Evolutionary conservation across 345 rosid genomes (phyloP).

Genomic region (Mercurialis annua): DNA sequence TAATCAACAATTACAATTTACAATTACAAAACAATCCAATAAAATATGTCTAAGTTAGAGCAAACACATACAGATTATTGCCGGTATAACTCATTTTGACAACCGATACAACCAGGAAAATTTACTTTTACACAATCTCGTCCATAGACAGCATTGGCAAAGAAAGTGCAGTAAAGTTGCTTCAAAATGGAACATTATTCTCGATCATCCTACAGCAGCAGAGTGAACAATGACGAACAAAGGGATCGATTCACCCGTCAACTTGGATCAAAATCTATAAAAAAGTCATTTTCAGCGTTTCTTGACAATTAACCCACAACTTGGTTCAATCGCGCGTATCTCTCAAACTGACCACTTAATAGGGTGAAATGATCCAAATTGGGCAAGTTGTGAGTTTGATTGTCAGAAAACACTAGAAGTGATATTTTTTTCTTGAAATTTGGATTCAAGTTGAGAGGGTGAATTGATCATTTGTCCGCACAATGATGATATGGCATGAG

Average conservation of each 20-base stretch:
- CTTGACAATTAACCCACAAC: too few relatives aligned
- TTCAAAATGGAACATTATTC: background rate
- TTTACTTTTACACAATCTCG: background rate
- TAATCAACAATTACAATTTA: background rate
- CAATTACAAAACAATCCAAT: background rate
- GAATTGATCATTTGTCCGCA: background rate
- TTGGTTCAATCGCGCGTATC: too few relatives aligned
- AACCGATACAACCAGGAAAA: background rate
- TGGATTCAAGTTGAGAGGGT: too few relatives aligned
- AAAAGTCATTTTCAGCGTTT: too few relatives aligned
- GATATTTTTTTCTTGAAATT: too few relatives aligned
- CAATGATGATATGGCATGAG: background rate
- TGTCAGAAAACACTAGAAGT: too few relatives aligned
- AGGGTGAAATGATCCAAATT: too few relatives aligned
- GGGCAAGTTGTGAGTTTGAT: too few relatives aligned
- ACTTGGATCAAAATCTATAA: too few relatives aligned
- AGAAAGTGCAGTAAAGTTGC: background rate
- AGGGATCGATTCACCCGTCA: too few relatives aligned
- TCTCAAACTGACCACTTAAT: too few relatives aligned
- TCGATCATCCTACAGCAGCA: background rate
- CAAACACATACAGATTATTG: background rate
- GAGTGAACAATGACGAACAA: background rate
- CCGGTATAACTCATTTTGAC: background rate
- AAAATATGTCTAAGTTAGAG: background rate
- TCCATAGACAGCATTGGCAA: background rate